Evolutionary conservation across 345 rosid species (phyloP), one percentile per base, ranked within the genome.

Genomic region (Corchorus capsularis): DNA sequence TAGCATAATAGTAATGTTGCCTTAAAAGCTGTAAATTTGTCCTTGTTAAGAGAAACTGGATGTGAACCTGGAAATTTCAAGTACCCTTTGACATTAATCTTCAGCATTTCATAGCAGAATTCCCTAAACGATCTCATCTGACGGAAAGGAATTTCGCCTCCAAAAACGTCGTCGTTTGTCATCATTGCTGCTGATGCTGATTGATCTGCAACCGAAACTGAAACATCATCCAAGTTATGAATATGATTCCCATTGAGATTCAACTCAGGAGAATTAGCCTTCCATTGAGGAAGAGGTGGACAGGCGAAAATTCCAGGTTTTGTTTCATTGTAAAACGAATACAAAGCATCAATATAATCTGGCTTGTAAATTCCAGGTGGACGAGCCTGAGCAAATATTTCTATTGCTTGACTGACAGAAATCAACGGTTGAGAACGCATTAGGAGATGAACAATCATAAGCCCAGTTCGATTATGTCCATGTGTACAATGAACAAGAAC

Each of bases 391-490:
- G 97, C 72, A 85, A 96, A 96, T 22, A 69, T 84, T 75, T 91
- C 86, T 55, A 96, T 80, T 69, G 97, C 99, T 95, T 91, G 89
- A 7, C 89, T 83, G 71, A 94, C 98, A 75, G 92, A 86, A 82
- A 91, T 89, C 54, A 45, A 11, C 37, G 93, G 73, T 46, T 63
- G 73, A 46, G 93, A 83, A 35, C 97, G 94, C 99, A 96, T 91
- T 43, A 94, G 90, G 84, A 87, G 91, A 75, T 94, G 97, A 45
- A 91, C 89, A 55, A 94, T 89, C 99, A 96, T 96, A 82, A 87
- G 94, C 72, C 99, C 97, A 8, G 98, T 96, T 39, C 98, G 97
- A 73, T 96, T 94, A 81, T 92, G 95, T 37, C 98, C 98, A 83
- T 92, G 98, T 3, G 97, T 96, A 80, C 99, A 94, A 81, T 96